Base-by-base conservation (phyloP, 345 rosid genomes). In the Ceriops zippeliana region DNA sequence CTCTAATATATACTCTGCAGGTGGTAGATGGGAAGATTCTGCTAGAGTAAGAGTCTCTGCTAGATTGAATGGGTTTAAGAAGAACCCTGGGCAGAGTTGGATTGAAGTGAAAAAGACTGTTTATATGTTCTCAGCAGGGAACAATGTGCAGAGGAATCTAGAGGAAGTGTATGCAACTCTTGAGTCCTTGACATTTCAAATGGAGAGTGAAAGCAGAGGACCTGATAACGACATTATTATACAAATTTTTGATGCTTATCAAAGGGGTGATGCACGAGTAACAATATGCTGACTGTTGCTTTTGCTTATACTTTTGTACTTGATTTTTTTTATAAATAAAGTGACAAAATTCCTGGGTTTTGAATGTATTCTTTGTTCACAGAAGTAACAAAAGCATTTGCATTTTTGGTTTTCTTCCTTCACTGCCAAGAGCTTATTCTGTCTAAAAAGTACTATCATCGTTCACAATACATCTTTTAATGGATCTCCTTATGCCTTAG, bases 1-100 rank as follows among this genome's bases (percentile, higher is more conserved):
- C 31, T 86, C 92, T 38, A 84, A 87, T 58, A 82, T 87, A 61
- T 92, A 87, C 71, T 88, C 95, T 60, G 89, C 82, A 26, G 73
- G 78, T 65, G 92, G 91, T 20, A 85, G 73, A 73, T 84, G 92
- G 88, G 88, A 80, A 47, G 96, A 90, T 70, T 86, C 90, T 37
- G 92, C 93, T 2, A 80, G 63, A 60, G 80, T 84, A 65, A 87
- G 98, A 78, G 65, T 66, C 62, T 80, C 83, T 46, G 89, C 88
- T 6, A 88, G 80, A 73, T 84, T 69, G 63, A 92, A 74, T 66
- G 95, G 90, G 38, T 75, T 90, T 53, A 90, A 84, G 86, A 92
- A 92, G 80, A 78, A 73, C 38, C 75, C 84, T 17, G 98, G 98
- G 15, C 80, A 80, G 84, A 84, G 95, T 76, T 86, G 85, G 84